phyloP scores from a whole-genome alignment of 208 protist species.

The Leishmania tarentolae region DNA sequence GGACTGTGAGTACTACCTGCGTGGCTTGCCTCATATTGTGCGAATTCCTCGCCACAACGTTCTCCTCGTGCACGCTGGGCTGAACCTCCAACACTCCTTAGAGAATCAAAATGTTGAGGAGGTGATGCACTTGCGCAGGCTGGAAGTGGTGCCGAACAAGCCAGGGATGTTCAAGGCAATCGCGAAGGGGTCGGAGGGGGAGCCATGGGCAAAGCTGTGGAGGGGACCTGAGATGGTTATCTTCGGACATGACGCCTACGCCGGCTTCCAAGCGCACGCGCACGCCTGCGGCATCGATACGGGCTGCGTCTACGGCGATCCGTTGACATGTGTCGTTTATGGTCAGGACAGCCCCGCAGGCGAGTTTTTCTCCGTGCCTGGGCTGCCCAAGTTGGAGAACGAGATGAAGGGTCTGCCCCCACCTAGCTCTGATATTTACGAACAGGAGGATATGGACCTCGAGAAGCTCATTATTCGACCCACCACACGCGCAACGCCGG shows the following conservation, averaged over 20 bases:
- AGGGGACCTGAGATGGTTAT: slow-evolving; percentile 81
- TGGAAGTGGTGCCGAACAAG: slow-evolving; percentile 47
- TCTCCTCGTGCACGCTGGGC: slow-evolving; percentile 84
- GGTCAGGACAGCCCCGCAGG: slow-evolving; percentile 41
- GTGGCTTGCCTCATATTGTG: slow-evolving; percentile 80
- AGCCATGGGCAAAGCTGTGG: slow-evolving; percentile 77
- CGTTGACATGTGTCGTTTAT: slow-evolving; percentile 82
- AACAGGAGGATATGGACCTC: slow-evolving; percentile 57
- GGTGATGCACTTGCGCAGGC: slow-evolving; percentile 81
- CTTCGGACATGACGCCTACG: slow-evolving; percentile 89
- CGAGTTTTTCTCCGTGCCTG: slow-evolving; percentile 68
- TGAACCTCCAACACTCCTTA: slow-evolving; percentile 62
- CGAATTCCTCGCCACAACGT: slow-evolving; percentile 83
- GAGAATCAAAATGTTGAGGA: slow-evolving; percentile 78
- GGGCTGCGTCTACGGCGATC: slow-evolving; percentile 87
- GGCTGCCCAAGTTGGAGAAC: slow-evolving; percentile 71
- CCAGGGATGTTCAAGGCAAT: slow-evolving; percentile 45
- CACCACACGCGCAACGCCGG: slow-evolving; percentile 46
- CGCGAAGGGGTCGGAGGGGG: slow-evolving; percentile 60
- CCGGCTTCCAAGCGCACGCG: slow-evolving; percentile 75
- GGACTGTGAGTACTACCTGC: slow-evolving; percentile 85
- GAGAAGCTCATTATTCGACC: slow-evolving; percentile 64
- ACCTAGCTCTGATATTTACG: slow-evolving; percentile 69
- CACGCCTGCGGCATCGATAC: slow-evolving; percentile 88
- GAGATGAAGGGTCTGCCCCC: slow-evolving; percentile 73